Conservation (phyloP, 192 early-diverging fungal species). For the Thamnidium elegans region DNA sequence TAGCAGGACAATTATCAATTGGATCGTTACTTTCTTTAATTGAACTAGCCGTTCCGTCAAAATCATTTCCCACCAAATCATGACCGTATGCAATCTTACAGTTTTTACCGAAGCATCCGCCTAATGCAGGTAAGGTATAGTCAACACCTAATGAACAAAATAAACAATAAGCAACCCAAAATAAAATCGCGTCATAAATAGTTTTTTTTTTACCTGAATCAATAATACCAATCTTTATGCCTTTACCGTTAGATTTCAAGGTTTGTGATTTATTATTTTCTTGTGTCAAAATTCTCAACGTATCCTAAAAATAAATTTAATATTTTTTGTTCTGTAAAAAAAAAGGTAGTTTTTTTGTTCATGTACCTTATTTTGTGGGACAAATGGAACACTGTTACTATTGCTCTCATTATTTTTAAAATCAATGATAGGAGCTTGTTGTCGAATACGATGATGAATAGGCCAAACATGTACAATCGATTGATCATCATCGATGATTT, state of each 20-base stretch:
- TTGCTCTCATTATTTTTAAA: background rate
- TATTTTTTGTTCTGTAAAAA: background rate
- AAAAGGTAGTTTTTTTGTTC: background rate
- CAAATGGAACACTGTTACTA: background rate
- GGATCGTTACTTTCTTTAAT: conserved; percentile 44
- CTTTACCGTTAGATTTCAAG: conserved; percentile 53
- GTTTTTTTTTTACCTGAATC: conserved; percentile 50
- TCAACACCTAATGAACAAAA: conserved; percentile 38
- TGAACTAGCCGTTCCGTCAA: conserved; percentile 29
- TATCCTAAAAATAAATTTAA: conserved; percentile 11
- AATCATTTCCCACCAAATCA: conserved; percentile 64
- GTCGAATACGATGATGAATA: conserved; percentile 18
- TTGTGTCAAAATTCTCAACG: conserved; percentile 46
- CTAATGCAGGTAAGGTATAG: conserved; percentile 61
- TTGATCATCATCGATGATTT: conserved; percentile 1
- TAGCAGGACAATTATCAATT: conserved; percentile 42
- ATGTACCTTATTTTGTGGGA: conserved; percentile 11
- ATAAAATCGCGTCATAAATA: background rate
- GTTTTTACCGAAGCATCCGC: conserved; percentile 57
- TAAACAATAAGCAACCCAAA: background rate
- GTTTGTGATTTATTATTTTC: conserved; percentile 42
- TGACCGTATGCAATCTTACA: conserved; percentile 61
- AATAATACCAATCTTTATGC: conserved; percentile 64
- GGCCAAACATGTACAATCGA: conserved; percentile 24
- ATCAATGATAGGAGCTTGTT: background rate